phyloP scores from a whole-genome alignment of 192 early-diverging fungal genomes.

The Podila epicladia region DNA sequence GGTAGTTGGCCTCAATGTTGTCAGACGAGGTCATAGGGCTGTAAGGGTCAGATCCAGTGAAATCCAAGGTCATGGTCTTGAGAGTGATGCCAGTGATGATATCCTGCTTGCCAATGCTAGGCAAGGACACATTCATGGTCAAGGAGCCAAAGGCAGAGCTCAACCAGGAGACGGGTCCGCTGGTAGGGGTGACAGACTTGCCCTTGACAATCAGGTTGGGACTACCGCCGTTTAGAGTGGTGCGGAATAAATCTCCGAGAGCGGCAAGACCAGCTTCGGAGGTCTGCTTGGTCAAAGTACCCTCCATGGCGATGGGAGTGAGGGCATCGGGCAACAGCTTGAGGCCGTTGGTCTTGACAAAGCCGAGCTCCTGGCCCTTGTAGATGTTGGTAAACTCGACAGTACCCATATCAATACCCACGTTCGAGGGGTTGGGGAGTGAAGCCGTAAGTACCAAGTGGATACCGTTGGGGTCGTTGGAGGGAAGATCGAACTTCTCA shows the following conservation, averaged over 20 bases:
- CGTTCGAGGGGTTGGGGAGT: constrained; percentile 62
- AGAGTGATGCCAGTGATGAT: constrained; percentile 65
- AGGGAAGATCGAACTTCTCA: constrained; percentile 34
- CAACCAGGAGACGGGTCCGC: constrained; percentile 60
- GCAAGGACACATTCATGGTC: constrained; percentile 59
- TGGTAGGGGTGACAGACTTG: constrained; percentile 57
- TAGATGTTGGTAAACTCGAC: constrained; percentile 54
- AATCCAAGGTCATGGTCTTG: constrained; percentile 64
- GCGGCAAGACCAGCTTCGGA: constrained; percentile 51
- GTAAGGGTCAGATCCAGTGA: constrained; percentile 57
- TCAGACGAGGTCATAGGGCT: constrained; percentile 54
- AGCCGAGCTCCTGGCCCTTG: constrained; percentile 53
- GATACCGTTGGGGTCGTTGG: constrained; percentile 54
- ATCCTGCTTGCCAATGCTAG: constrained; percentile 50
- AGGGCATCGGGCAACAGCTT: constrained; percentile 19
- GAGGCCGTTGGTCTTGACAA: constrained; percentile 34
- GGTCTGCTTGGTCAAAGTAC: constrained; percentile 57
- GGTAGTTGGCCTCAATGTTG: constrained; percentile 57
- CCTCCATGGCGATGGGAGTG: constrained; percentile 41
- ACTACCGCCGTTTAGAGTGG: constrained; percentile 55
- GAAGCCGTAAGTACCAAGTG: constrained; percentile 49
- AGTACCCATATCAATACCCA: constrained; percentile 61
- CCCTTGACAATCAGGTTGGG: constrained; percentile 59
- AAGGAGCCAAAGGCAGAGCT: constrained; percentile 59
- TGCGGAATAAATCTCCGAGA: constrained; percentile 60